phyloP scores from a whole-genome alignment of 2,329 filamentous ascomycete genomes.

The Xylaria sp. region DNA sequence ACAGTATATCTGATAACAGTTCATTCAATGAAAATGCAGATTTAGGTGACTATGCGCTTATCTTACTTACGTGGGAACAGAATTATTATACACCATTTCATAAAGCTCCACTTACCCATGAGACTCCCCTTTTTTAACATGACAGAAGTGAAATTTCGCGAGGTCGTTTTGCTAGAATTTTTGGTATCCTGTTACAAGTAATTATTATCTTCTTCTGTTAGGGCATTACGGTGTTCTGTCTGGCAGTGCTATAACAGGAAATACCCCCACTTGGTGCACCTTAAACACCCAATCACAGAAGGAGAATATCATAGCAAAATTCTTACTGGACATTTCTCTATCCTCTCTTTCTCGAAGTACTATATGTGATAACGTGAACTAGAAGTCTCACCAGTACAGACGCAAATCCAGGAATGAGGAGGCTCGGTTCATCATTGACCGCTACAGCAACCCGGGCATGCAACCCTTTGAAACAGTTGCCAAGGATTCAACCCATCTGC shows the following conservation, averaged over 20 bases:
- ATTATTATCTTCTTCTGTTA: too few relatives aligned
- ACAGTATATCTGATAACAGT: too few relatives aligned
- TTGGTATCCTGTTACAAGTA: too few relatives aligned
- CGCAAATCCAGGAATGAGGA: slow-evolving; percentile 19
- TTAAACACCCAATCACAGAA: slow-evolving; percentile 1
- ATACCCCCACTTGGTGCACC: slow-evolving; percentile 4
- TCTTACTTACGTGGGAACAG: too few relatives aligned
- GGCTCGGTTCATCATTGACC: slow-evolving; percentile 6
- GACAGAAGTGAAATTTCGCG: too few relatives aligned
- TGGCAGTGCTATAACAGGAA: background rate
- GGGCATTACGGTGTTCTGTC: too few relatives aligned
- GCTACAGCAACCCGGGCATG: slow-evolving; percentile 9
- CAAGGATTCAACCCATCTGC: background rate
- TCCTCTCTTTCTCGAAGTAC: background rate
- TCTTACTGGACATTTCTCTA: slow-evolving; percentile 1
- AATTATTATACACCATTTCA: too few relatives aligned
- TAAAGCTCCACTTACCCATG: too few relatives aligned
- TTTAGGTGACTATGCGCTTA: too few relatives aligned
- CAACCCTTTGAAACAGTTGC: slow-evolving; percentile 8
- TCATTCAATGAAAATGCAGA: too few relatives aligned
- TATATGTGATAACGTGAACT: background rate
- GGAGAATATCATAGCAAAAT: slow-evolving; percentile 23
- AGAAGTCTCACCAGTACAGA: background rate
- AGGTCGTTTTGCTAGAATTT: too few relatives aligned
- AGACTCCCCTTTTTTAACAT: too few relatives aligned